Percentiles rank a stretch among this genome's conserved stretches.
Evolutionary conservation across 345 rosid species (phyloP).

Genomic region (Pugionium cornutum): DNA sequence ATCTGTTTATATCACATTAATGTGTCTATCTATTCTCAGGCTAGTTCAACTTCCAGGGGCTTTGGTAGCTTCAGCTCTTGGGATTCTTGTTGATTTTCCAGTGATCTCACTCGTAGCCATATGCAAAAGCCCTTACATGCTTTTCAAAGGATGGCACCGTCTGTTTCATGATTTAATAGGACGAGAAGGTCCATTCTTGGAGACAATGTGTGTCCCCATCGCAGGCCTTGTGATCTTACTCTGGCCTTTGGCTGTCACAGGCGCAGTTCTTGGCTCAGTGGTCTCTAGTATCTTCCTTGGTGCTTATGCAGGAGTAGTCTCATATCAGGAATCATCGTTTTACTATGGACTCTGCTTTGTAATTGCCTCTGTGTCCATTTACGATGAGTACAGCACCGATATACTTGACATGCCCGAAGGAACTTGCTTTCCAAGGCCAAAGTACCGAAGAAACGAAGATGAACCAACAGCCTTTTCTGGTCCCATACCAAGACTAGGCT

Average conservation of each 20-base stretch:
- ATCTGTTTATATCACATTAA: constrained; percentile 2
- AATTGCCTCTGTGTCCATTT: constrained; percentile 73
- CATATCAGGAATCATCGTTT: constrained; percentile 87
- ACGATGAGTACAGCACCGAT: constrained; percentile 93
- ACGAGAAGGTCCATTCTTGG: constrained; percentile 97
- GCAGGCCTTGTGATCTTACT: constrained; percentile 93
- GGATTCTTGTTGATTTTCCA: constrained; percentile 66
- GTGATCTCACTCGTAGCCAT: constrained; percentile 69
- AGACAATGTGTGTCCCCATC: constrained; percentile 94
- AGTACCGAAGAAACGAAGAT: constrained; percentile 41
- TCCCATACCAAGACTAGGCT: constrained; percentile 50
- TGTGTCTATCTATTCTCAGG: constrained; percentile 46
- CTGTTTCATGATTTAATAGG: constrained; percentile 87
- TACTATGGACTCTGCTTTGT: constrained; percentile 86
- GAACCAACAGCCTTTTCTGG: constrained; percentile 43
- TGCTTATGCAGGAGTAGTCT: constrained; percentile 77
- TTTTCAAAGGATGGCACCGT: constrained; percentile 95
- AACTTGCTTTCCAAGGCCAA: constrained; percentile 89
- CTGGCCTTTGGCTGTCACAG: constrained; percentile 94
- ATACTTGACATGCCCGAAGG: constrained; percentile 90
- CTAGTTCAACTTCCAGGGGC: constrained; percentile 73
- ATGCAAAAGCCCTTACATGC: constrained; percentile 87
- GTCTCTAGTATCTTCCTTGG: constrained; percentile 81
- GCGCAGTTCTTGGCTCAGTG: constrained; percentile 79
- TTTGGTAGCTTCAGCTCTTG: constrained; percentile 59